phyloP scores from a whole-genome alignment of 768 basidiomycete species.

The Infundibulicybe gibba region DNA sequence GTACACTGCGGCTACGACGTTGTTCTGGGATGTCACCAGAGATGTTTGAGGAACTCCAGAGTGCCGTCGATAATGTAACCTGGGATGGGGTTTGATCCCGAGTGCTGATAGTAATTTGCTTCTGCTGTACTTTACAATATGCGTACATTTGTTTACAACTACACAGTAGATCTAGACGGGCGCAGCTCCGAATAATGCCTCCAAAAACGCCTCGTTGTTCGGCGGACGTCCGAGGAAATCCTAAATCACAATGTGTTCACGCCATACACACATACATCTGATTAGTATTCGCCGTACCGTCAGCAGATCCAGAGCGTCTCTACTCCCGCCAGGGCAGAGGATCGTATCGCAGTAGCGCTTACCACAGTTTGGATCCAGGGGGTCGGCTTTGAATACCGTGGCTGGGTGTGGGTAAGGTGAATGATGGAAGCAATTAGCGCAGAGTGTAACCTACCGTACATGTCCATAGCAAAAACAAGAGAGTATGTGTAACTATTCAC shows the following conservation, averaged over 20 bases:
- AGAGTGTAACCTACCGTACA: constrained; percentile 39
- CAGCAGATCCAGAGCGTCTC: constrained; percentile 76
- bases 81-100: too few species aligned
- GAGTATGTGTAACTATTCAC: constrained; percentile 64
- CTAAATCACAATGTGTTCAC: constrained; percentile 27
- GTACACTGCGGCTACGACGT: too few species aligned
- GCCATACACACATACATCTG: neutral
- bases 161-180: constrained; percentile 27
- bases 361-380: constrained; percentile 66
- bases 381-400: constrained; percentile 77
- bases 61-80: too few species aligned
- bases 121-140: too few species aligned
- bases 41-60: too few species aligned
- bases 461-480: constrained; percentile 57
- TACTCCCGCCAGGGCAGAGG: constrained; percentile 67
- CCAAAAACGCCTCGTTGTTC: constrained; percentile 70
- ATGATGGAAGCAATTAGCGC: neutral
- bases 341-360: constrained; percentile 73
- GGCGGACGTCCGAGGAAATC: constrained; percentile 77
- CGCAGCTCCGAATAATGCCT: constrained; percentile 54
- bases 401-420: constrained; percentile 24
- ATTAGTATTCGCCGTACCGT: constrained; percentile 37
- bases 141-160: too few species aligned
- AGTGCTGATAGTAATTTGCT: too few species aligned
- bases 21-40: too few species aligned